Base-by-base conservation (phyloP, 192 early-diverging fungal genomes). In the Polychytrium aggregatum region DNA sequence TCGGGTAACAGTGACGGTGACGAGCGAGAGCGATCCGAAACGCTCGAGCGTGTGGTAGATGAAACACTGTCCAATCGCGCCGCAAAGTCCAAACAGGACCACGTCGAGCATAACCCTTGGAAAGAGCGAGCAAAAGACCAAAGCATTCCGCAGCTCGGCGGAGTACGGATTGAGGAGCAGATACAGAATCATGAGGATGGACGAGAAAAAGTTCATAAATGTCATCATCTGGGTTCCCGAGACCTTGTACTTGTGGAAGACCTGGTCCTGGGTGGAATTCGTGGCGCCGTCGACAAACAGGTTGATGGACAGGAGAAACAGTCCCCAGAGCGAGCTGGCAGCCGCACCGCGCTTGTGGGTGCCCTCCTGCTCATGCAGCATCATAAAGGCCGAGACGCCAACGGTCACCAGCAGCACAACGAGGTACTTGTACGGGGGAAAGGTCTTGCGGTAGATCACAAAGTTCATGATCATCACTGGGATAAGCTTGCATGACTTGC, bases 381-480 rank as follows among this genome's bases (percentile, higher is more conserved):
- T 61, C 91, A 92, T 98, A 62, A 98, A 98, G 59, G 71, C 63
- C 1, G 88, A 91, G 1, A 98, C 92, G 17, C 95, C 95, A 2
- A 71, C 63, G 0, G 95, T 93, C 46, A 98, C 79, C 61, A 98
- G 65, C 0, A 60, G 68, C 7, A 98, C 95, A 25, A 87, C 82
- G 10, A 85, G 57, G 46, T 95, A 90, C 64, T 93, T 90, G 70
- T 90, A 73, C n/a, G 66, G 42, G 3, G 95, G 85, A 56, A 87
- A 96, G 22, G 76, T 78, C 37, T 84, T 75, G 22, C 87, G 79
- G 61, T 98, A 95, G 33, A 98, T 70, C 24, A 98, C 37, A 46
- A 87, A 82, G 64, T 89, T 90, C 95, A 98, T 98, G 38, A 90
- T 42, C 70, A 98, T 76, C 14, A 98, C 91, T 3, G 95, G 95